phyloP scores from a whole-genome alignment of 1,139 yeast species.

The Kodamaea derodonti region DNA sequence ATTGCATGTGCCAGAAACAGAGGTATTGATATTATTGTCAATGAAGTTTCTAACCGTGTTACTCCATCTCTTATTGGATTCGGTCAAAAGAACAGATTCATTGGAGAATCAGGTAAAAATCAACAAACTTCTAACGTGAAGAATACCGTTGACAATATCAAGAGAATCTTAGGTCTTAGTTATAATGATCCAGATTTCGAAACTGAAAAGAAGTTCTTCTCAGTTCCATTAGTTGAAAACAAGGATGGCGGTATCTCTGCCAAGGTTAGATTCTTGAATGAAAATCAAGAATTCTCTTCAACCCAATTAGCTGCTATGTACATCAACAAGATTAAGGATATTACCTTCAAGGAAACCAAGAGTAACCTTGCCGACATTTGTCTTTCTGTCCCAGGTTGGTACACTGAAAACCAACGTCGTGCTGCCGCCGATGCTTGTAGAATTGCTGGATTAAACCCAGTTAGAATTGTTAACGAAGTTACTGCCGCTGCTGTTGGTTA shows the following conservation, averaged over 20 bases:
- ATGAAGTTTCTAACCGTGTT: conserved; percentile 96
- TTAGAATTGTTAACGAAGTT: conserved; percentile 92
- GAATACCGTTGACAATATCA: conserved; percentile 91
- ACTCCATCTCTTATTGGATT: conserved; percentile 96
- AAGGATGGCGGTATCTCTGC: conserved; percentile 76
- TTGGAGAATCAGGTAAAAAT: conserved; percentile 94
- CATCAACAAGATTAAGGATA: conserved; percentile 83
- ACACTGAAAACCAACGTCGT: conserved; percentile 94
- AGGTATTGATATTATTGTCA: conserved; percentile 96
- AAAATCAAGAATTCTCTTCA: conserved; percentile 74
- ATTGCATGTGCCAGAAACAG: conserved; percentile 98
- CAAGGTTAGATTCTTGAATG: conserved; percentile 80
- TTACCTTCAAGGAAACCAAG: conserved; percentile 79
- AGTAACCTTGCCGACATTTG: conserved; percentile 80
- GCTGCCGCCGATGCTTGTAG: conserved; percentile 94
- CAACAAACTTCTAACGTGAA: conserved; percentile 95
- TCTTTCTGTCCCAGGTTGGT: conserved; percentile 96
- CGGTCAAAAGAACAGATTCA: conserved; percentile 81
- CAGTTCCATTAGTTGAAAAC: conserved; percentile 65
- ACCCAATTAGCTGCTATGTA: conserved; percentile 94
- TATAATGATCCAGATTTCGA: conserved; percentile 75
- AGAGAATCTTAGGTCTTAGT: conserved; percentile 83
- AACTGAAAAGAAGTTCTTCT: conserved; percentile 69
- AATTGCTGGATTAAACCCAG: conserved; percentile 97
- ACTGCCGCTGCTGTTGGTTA: conserved; percentile 99